These are phyloP conservation scores for Fraxinus pennsylvanica DNA, from an alignment of 257 asterid genomes.

Conservation along the genomic window DNA sequence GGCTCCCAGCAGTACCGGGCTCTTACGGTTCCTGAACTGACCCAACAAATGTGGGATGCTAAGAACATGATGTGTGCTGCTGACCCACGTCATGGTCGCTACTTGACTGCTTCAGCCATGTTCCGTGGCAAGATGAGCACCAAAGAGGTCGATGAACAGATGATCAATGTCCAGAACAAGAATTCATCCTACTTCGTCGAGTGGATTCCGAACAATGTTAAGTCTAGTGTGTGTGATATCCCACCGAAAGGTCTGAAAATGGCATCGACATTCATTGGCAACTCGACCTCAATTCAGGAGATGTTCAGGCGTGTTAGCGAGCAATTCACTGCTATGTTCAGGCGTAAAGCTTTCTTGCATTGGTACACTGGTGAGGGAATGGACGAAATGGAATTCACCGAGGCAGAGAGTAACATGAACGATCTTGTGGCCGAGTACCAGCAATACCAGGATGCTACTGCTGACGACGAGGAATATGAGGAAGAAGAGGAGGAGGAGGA, in stretches of 20 bases:
- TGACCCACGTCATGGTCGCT: slow-evolving; percentile 38
- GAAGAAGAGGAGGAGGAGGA: slow-evolving; percentile 44
- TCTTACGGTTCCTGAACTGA: slow-evolving; percentile 40
- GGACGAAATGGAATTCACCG: slow-evolving; percentile 45
- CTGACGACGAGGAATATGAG: slow-evolving; percentile 41
- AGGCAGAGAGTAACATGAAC: slow-evolving; percentile 47
- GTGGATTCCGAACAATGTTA: slow-evolving; percentile 49
- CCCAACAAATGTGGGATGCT: slow-evolving; percentile 50
- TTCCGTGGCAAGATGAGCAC: slow-evolving; percentile 52
- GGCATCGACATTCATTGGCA: slow-evolving; percentile 50
- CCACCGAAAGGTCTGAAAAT: slow-evolving; percentile 49
- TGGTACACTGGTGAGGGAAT: slow-evolving; percentile 48
- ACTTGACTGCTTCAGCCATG: slow-evolving; percentile 42
- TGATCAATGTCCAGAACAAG: slow-evolving; percentile 42
- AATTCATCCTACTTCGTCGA: slow-evolving; percentile 42
- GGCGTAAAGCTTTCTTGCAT: slow-evolving; percentile 52
- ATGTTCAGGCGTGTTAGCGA: slow-evolving; percentile 56
- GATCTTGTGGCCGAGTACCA: slow-evolving; percentile 56
- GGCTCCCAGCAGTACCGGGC: slow-evolving; percentile 51
- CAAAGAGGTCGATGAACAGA: slow-evolving; percentile 45
- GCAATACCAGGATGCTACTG: slow-evolving; percentile 54
- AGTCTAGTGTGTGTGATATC: slow-evolving; percentile 50
- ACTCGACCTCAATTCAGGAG: slow-evolving; percentile 53
- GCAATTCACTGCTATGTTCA: slow-evolving; percentile 50
- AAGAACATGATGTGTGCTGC: slow-evolving; percentile 50